These are phyloP conservation scores for Metschnikowia drakensbergensis DNA, from an alignment of 805 yeast genomes.

Conservation along the genomic window DNA sequence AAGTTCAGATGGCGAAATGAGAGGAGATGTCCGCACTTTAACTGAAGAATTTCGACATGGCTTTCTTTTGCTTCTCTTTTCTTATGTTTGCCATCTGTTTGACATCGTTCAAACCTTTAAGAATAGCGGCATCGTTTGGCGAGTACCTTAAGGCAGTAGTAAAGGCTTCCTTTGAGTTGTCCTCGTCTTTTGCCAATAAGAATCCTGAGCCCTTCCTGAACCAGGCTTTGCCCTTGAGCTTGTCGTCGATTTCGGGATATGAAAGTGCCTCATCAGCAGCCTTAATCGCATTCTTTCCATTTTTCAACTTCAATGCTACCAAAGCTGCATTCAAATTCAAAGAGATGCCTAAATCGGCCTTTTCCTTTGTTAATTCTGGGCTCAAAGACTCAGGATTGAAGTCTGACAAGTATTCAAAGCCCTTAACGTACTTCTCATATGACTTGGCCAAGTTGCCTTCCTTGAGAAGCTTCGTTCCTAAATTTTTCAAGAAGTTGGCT, in stretches of 20 bases:
- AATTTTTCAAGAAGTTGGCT: slow-evolving; percentile 59
- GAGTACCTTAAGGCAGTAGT: slow-evolving; percentile 59
- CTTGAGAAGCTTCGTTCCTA: slow-evolving; percentile 76
- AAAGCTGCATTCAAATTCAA: slow-evolving; percentile 71
- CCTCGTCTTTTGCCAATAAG: slow-evolving; percentile 59
- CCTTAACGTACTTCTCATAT: slow-evolving; percentile 66
- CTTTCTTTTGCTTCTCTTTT: slow-evolving; percentile 66
- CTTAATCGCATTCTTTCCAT: slow-evolving; percentile 50
- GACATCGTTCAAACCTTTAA: slow-evolving; percentile 59
- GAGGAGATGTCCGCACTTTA: neutral
- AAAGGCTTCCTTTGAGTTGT: slow-evolving; percentile 62
- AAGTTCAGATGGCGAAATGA: too few species aligned
- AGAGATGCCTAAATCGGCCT: slow-evolving; percentile 57
- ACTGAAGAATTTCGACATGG: slow-evolving; percentile 64
- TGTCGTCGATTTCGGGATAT: slow-evolving; percentile 54
- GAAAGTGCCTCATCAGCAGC: slow-evolving; percentile 67
- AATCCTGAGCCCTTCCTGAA: slow-evolving; percentile 83
- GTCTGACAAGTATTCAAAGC: slow-evolving; percentile 62
- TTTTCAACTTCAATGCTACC: slow-evolving; percentile 60
- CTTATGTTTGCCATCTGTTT: slow-evolving; percentile 49
- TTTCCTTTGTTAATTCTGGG: slow-evolving; percentile 47
- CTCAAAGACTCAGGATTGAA: slow-evolving; percentile 69
- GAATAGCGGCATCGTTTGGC: slow-evolving; percentile 71
- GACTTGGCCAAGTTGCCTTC: slow-evolving; percentile 56
- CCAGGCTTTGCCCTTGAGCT: slow-evolving; percentile 76